Evolutionary conservation across 176 grass and related monocot genomes (phyloP).

Genomic region (Carex scoparia): DNA sequence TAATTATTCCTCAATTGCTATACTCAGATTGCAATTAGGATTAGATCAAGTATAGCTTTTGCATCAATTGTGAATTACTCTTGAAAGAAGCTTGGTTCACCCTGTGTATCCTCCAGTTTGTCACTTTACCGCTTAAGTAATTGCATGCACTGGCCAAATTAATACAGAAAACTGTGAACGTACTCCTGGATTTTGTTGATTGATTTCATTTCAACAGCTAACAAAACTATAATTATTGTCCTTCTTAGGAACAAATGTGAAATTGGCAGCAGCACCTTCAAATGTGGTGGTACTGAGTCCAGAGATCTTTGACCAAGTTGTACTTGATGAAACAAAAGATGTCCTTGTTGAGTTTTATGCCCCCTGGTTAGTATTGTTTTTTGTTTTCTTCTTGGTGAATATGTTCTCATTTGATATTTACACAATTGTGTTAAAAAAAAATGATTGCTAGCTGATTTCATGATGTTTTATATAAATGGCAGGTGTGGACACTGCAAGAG

Average conservation of each 20-base stretch:
- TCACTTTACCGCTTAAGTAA: neutral
- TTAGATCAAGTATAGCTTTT: neutral
- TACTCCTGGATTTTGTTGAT: neutral
- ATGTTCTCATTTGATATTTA: slow-evolving; percentile 17
- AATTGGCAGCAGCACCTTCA: slow-evolving; percentile 72
- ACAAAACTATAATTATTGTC: slow-evolving; percentile 3
- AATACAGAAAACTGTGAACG: neutral
- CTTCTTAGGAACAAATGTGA: slow-evolving; percentile 80
- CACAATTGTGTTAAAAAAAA: neutral
- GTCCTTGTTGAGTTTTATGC: slow-evolving; percentile 99
- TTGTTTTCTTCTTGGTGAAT: neutral
- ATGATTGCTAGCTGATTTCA: neutral
- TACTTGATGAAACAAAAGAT: slow-evolving; percentile 94
- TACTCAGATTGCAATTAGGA: neutral
- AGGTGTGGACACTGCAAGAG: slow-evolving; percentile 99
- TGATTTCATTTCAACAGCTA: neutral
- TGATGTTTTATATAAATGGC: slow-evolving; percentile 33
- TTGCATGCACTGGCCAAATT: neutral
- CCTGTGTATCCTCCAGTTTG: neutral
- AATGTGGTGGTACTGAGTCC: slow-evolving; percentile 61
- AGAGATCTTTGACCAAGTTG: slow-evolving; percentile 71
- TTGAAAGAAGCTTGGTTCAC: neutral
- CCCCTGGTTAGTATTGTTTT: slow-evolving; percentile 64
- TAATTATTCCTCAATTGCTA: neutral
- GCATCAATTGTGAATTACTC: neutral